phyloP scores from a whole-genome alignment of 1,284 basidiomycete species.

The Cystobasidium slooffiae region DNA sequence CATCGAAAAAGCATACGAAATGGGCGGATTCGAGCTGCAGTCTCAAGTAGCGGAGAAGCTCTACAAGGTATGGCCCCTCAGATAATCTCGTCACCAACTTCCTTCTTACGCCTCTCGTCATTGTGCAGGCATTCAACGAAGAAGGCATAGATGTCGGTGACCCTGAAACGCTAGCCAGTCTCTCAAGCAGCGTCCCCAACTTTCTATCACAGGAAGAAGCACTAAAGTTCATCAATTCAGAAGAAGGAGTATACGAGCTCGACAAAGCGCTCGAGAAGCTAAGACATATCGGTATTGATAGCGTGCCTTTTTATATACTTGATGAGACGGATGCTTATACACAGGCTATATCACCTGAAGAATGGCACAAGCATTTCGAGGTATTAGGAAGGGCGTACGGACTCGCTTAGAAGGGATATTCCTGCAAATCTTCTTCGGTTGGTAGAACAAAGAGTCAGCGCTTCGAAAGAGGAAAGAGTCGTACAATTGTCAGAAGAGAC shows the following conservation, averaged over 20 bases:
- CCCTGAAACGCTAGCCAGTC: slow-evolving; percentile 25
- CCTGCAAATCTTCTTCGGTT: too few species aligned
- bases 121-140: slow-evolving; percentile 36
- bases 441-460: too few species aligned
- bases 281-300: slow-evolving; percentile 28
- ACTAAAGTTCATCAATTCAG: slow-evolving; percentile 32
- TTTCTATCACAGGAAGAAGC: slow-evolving; percentile 29
- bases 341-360: slow-evolving; percentile 31
- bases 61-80: slow-evolving; percentile 11
- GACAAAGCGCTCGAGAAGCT: slow-evolving; percentile 40
- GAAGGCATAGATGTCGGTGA: slow-evolving; percentile 40
- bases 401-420: neutral
- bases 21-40: slow-evolving; percentile 35
- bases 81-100: neutral
- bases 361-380: slow-evolving; percentile 40
- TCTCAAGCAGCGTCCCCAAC: neutral
- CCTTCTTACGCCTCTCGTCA: too few species aligned
- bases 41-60: slow-evolving; percentile 34
- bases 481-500: too few species aligned
- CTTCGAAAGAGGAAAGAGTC: too few species aligned
- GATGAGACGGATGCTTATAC: slow-evolving; percentile 36
- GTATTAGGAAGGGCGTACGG: slow-evolving; percentile 35
- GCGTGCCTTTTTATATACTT: slow-evolving; percentile 35
- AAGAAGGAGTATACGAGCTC: slow-evolving; percentile 36
- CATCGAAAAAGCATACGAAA: slow-evolving; percentile 41